A percentile compares a stretch with the other conserved stretches of the same genome.
phyloP scores from a whole-genome alignment of 805 yeast species.

The Starmerella bombicola region DNA sequence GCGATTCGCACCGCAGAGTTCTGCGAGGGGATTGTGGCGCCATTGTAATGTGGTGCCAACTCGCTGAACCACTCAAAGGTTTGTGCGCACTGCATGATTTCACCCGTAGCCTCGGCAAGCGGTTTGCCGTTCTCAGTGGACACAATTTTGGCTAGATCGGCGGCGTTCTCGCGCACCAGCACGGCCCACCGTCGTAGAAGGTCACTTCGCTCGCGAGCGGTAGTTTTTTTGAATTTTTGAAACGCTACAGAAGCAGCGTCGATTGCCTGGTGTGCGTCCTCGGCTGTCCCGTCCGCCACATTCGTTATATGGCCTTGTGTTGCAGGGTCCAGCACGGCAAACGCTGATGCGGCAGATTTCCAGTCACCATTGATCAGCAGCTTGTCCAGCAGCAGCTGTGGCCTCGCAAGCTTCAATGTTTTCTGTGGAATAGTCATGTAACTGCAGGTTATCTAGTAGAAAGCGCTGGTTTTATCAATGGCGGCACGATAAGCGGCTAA shows the following conservation, averaged over 20 bases:
- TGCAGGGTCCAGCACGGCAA: conserved; percentile 70
- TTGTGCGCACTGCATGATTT: conserved; percentile 51
- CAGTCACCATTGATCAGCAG: conserved; percentile 67
- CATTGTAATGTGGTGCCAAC: conserved; percentile 53
- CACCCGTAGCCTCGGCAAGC: conserved; percentile 57
- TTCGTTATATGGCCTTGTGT: conserved; percentile 38
- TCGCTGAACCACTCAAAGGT: conserved; percentile 87
- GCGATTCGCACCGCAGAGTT: conserved; percentile 38
- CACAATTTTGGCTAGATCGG: conserved; percentile 52
- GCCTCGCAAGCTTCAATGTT: conserved; percentile 13
- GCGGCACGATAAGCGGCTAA: too few species aligned
- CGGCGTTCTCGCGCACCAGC: conserved; percentile 44
- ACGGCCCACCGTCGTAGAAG: conserved; percentile 42
- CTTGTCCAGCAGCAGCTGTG: conserved; percentile 12
- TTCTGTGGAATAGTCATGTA: conserved; percentile 7
- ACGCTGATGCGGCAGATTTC: conserved; percentile 39
- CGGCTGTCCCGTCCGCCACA: conserved; percentile 45
- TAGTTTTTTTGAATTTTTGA: conserved; percentile 38
- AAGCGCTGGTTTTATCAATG: too few species aligned
- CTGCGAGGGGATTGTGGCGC: conserved; percentile 52
- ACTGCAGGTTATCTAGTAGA: not conserved
- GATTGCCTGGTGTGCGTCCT: conserved; percentile 43
- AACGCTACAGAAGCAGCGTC: conserved; percentile 44
- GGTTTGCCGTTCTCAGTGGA: conserved; percentile 70
- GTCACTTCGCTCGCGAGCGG: conserved; percentile 45